A percentile compares a stretch with the other conserved stretches of the same genome.
These are phyloP conservation scores for Echinochloa phyllopogon DNA, from an alignment of 176 grass and related monocot species.

Conservation along the genomic window DNA sequence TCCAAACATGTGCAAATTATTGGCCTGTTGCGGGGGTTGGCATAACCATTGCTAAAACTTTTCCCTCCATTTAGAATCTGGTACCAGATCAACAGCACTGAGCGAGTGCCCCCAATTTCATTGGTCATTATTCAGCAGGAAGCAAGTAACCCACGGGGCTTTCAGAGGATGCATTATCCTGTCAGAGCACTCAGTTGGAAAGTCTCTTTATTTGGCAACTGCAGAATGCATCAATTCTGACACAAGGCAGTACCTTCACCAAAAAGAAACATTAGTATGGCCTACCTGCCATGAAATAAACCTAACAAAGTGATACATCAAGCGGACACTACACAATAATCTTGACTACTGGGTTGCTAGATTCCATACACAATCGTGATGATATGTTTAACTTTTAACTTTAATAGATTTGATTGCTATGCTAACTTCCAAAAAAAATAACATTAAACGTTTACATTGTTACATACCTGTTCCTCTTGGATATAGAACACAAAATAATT, in stretches of 20 bases:
- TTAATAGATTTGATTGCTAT: not conserved
- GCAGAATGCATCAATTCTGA: constrained; percentile 13
- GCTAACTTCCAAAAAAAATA: constrained; percentile 9
- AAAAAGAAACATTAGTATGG: constrained; percentile 2
- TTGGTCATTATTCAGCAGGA: constrained; percentile 32
- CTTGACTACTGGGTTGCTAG: constrained; percentile 5
- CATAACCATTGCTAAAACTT: constrained; percentile 21
- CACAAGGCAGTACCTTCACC: constrained; percentile 18
- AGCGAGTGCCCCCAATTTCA: constrained; percentile 10
- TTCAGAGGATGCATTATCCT: constrained; percentile 24
- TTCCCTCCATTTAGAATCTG: constrained; percentile 1
- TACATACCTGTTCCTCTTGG: constrained; percentile 35
- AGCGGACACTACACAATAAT: constrained; percentile 12
- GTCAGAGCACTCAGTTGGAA: constrained; percentile 25
- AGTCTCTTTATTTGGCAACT: constrained; percentile 23
- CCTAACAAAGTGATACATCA: constrained; percentile 36
- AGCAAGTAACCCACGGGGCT: constrained; percentile 29
- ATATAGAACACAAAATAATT: constrained; percentile 25
- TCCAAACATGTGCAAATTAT: constrained; percentile 22
- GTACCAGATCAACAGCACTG: constrained; percentile 17
- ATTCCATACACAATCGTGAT: not conserved
- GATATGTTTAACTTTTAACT: not conserved
- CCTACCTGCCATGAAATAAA: constrained; percentile 14
- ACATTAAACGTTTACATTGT: constrained; percentile 30
- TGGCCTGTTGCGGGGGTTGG: constrained; percentile 15